Conservation (phyloP, 148 eudicot species). For the Diospyros kaki region DNA sequence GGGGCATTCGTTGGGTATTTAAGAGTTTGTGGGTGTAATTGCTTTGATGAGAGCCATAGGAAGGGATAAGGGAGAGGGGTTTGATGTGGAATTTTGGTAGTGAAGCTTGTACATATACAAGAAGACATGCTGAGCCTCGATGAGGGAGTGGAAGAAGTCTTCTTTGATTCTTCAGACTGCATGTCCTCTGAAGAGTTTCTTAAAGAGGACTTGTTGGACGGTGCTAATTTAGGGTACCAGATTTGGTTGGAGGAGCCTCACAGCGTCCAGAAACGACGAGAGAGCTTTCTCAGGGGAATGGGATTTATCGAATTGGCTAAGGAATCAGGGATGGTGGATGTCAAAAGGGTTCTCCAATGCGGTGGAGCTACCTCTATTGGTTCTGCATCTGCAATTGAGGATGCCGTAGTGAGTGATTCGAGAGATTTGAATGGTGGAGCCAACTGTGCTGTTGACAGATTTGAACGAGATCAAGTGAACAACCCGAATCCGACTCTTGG, state of each 20-base stretch:
- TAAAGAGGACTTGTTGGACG: constrained; percentile 5
- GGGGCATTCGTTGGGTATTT: constrained; percentile 19
- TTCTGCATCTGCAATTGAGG: constrained; percentile 15
- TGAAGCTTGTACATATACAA: constrained; percentile 8
- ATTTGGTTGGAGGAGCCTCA: constrained; percentile 54
- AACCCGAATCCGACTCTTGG: neutral
- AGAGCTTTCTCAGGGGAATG: constrained; percentile 40
- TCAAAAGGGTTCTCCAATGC: constrained; percentile 26
- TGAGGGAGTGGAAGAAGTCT: constrained; percentile 41
- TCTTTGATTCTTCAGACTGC: constrained; percentile 48
- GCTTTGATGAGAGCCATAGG: neutral
- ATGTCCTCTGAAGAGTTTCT: constrained; percentile 35
- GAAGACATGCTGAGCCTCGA: constrained; percentile 31
- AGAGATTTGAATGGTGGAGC: constrained; percentile 35
- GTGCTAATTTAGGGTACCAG: constrained; percentile 28
- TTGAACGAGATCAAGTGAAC: constrained; percentile 17
- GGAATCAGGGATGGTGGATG: constrained; percentile 13
- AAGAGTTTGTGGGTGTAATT: neutral
- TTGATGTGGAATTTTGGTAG: constrained; percentile 29
- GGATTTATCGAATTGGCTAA: constrained; percentile 34
- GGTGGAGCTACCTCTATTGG: constrained; percentile 34
- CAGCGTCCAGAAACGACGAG: constrained; percentile 62
- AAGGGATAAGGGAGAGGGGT: constrained; percentile 13
- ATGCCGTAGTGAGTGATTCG: constrained; percentile 11
- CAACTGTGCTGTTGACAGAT: constrained; percentile 34